Evolutionary conservation across 83 land plant species (phyloP), one percentile per base, ranked within the genome.

Genomic region (Diphasiastrum complanatum): DNA sequence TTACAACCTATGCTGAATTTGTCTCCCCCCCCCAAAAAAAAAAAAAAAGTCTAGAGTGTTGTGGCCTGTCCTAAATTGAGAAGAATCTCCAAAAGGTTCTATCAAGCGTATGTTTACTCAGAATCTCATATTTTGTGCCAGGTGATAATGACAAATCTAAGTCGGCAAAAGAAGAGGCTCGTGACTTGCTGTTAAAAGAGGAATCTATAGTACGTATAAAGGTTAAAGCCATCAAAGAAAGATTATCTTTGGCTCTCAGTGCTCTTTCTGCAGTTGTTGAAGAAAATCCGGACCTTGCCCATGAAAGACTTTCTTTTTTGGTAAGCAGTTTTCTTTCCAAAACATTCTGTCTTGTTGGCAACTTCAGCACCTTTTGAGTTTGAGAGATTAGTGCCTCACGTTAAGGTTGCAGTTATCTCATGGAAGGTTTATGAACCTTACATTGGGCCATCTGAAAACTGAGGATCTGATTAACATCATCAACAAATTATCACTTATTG

Each of bases 101-200:
- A 52, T 27, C 51, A 8, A 27, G 37, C 29, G 50, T 16, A 11
- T 10, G 0, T n/a, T 27, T 40, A 47, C 23, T 71, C 16, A n/a
- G 14, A 14, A 32, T 56, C 51, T 19, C 47, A 47, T 35, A 35
- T 22, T 30, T n/a, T n/a, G 14, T 38, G 43, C 8, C 47, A 61
- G 61, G 56, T 45, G 73, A 60, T 38, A 33, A 37, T 74, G 98
- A 93, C 2, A 93, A 85, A 58, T 53, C 71, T 20, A 93, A 80
- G 72, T 80, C 87, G 35, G 95, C 84, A 30, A 95, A 95, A 63
- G 99, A 86, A 72, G 96, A 95, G 65, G 99, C 96, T 14, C 81
- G 90, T 4, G 97, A 86, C 30, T 53, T 81, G 56, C 75, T 81
- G 61, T 81, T 95, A n/a, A 83, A 64, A 61, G 99, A 95, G 61